Evolutionary conservation across 1,284 basidiomycete species (phyloP), one percentile per base, ranked within the genome.

Genomic region (Ceratobasidium sp.): DNA sequence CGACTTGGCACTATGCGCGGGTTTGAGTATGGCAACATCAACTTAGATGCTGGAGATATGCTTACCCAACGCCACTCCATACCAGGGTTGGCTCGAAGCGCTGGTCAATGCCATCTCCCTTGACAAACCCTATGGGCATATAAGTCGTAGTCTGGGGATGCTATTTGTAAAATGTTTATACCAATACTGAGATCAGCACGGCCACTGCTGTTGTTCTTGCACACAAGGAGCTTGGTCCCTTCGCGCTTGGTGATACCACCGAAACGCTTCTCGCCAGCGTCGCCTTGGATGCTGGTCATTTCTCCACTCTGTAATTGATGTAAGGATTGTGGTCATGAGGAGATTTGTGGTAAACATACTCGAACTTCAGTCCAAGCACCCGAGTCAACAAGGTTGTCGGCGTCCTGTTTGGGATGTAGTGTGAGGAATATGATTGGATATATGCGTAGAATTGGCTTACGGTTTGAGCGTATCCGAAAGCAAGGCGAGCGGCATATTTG

Each of bases 171-270:
- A 33, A 33, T 33, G 33, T 4, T 33, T 54, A 23, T 64, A 75
- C 71, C 71, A 52, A 76, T 67, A 54, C 74, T 76, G 28, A 76
- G 20, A 44, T 76, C 64, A n/a, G 74, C 74, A 17, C 74, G 48
- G 3, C 23, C 20, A n/a, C 54, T 17, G 52, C 61, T 76, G 64
- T 76, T 67, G 44, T 76, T 76, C 54, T 76, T 76, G 74, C 74
- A 76, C 10, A 76, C 74, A 23, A 76, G 74, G 20, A 76, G 64
- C 23, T 64, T 66, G 54, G 50, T 67, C 1, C 50, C 74, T 7
- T 59, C 64, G 1, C 64, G 62, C 64, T 76, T 76, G 38, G n/a
- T 33, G 12, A 28, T 38, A 13, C 42, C 23, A 10, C 74, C 74
- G 26, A 67, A 67, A 40, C 74, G 74, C 44, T 76, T 76, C 17